Conservation (phyloP, 1,284 basidiomycete genomes). For the Leccinum huronense region DNA sequence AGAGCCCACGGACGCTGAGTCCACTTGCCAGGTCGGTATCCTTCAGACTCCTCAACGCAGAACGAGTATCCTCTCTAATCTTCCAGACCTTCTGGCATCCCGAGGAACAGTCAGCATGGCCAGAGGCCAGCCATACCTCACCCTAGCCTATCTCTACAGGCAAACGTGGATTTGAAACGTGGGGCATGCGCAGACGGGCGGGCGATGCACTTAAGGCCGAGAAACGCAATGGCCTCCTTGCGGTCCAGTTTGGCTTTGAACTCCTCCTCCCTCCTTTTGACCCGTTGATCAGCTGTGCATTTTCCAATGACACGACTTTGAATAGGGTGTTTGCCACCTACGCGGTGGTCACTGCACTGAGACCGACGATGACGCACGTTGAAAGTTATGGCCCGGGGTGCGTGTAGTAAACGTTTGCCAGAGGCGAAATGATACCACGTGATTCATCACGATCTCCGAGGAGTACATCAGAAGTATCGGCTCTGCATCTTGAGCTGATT, state of each 20-base stretch:
- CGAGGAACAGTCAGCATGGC: conserved; percentile 15
- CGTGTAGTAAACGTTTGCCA: not conserved
- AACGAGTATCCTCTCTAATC: conserved; percentile 37
- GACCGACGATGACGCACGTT: conserved; percentile 58
- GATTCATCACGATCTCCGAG: not conserved
- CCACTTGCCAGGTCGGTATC: conserved; percentile 34
- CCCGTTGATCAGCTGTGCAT: conserved; percentile 79
- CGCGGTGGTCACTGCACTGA: conserved; percentile 78
- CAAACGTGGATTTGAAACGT: not conserved
- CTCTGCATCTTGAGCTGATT: too few relatives aligned
- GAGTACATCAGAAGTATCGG: too few relatives aligned
- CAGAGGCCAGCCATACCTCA: conserved; percentile 2
- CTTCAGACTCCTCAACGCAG: conserved; percentile 38
- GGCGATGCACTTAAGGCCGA: conserved; percentile 67
- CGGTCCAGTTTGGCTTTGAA: conserved; percentile 97
- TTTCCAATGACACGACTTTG: conserved; percentile 49
- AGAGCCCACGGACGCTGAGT: conserved; percentile 42
- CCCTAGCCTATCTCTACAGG: conserved; percentile 54
- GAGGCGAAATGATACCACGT: not conserved
- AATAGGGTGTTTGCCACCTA: conserved; percentile 72
- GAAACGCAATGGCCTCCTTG: conserved; percentile 87
- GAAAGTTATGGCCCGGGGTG: not conserved
- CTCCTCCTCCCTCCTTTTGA: conserved; percentile 66
- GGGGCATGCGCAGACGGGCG: conserved; percentile 9
- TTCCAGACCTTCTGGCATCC: conserved; percentile 45